phyloP scores from a whole-genome alignment of 495 filamentous ascomycete species.

The Daldinia bambusicola region DNA sequence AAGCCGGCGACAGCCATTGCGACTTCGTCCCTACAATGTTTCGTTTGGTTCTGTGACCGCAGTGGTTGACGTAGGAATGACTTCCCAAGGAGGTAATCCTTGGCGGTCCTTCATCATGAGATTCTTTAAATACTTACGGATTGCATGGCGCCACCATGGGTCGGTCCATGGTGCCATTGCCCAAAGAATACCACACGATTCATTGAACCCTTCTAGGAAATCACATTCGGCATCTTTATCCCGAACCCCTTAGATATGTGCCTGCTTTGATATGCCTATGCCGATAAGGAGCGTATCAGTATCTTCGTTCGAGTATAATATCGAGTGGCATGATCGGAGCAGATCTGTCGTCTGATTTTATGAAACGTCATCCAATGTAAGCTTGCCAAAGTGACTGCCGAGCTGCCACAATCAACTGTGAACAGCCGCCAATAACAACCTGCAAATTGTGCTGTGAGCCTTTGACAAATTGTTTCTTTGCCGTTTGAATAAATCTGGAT shows the following conservation, averaged over 20 bases:
- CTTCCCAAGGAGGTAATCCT: conserved; percentile 33
- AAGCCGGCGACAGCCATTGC: not conserved
- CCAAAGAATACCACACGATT: conserved; percentile 35
- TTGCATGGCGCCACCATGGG: conserved; percentile 36
- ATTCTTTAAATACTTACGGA: conserved; percentile 22
- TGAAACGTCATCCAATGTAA: conserved; percentile 32
- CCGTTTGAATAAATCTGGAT: conserved; percentile 5
- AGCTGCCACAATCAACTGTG: conserved; percentile 6
- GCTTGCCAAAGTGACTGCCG: conserved; percentile 17
- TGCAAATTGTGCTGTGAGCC: not conserved
- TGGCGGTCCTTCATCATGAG: conserved; percentile 37
- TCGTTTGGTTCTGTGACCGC: conserved; percentile 26
- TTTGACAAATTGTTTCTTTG: conserved; percentile 2
- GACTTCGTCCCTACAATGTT: conserved; percentile 30
- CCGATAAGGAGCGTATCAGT: conserved; percentile 30
- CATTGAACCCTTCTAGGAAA: conserved; percentile 19
- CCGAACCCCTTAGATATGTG: conserved; percentile 26
- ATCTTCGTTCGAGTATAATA: conserved; percentile 25
- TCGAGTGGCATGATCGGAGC: conserved; percentile 36
- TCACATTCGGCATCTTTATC: conserved; percentile 22
- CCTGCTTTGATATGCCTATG: conserved; percentile 5
- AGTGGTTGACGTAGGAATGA: conserved; percentile 22
- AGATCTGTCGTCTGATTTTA: conserved; percentile 38
- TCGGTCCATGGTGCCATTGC: conserved; percentile 35
- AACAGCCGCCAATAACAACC: conserved; percentile 15